Evolutionary conservation across 164 flowering plant species (phyloP), one percentile per base, ranked within the genome.

Genomic region (Liriodendron chinense): DNA sequence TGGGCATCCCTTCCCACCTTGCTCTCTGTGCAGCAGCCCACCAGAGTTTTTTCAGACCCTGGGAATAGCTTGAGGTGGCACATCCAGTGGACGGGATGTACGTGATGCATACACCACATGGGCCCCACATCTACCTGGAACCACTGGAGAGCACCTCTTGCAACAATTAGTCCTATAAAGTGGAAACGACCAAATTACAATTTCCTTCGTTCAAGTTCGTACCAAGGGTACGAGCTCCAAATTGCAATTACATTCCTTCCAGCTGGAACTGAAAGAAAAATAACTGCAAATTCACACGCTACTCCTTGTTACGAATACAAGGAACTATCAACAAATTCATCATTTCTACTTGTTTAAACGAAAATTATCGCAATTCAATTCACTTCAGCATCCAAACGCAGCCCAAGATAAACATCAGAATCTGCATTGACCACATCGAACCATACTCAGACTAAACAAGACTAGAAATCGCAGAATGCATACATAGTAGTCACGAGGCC

Each of bases 401-500:
- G 13, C 13, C 14, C 13, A 53, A 34, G 43, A 53, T 7, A 53
- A 12, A 53, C 16, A 53, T 12, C 59, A 13, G 59, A 53, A 53
- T 53, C 59, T 53, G 13, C 59, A 53, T 53, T 53, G 59, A 16
- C 16, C 18, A 16, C 59, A 10, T 10, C 59, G 13, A 53, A 53
- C 13, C 59, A 53, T 53, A 2, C 59, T 10, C 9, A 16, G 8
- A 53, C 18, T 16, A 53, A 34, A 34, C 18, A 3, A 53, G 59
- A 53, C 2, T 53, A 53, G 1, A 69, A 66, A 20, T 20, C 9
- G 18, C 50, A 62, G 21, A 47, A 16, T 43, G 62, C 65, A 1
- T 86, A 92, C 99, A 84, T 95, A 95, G 81, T 95, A 95, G 12
- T 89, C 98, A 49, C 83, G 82, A 70, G 90, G 83, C 2, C 98